phyloP scores from a whole-genome alignment of 1,139 yeast species.

The Yamadazyma friedrichii region DNA sequence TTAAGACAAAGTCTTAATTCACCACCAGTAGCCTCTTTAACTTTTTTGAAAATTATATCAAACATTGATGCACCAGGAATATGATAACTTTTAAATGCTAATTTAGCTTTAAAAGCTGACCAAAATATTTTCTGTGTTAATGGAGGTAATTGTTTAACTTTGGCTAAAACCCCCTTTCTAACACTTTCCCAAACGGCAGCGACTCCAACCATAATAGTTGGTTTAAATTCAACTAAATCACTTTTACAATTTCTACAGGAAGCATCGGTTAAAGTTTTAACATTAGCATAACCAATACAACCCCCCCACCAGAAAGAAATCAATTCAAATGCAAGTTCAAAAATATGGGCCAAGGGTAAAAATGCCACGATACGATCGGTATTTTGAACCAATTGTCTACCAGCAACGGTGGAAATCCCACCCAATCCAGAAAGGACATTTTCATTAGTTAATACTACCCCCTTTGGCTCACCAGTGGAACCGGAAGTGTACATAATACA shows the following conservation, averaged over 20 bases:
- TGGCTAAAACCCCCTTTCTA: conserved; percentile 84
- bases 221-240: conserved; percentile 83
- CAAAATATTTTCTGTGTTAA: conserved; percentile 81
- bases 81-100: conserved; percentile 55
- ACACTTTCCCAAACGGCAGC: conserved; percentile 99
- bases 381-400: conserved; percentile 47
- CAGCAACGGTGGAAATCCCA: conserved; percentile 72
- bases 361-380: conserved; percentile 79
- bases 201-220: conserved; percentile 96
- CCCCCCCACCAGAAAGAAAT: conserved; percentile 87
- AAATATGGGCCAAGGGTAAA: conserved; percentile 94
- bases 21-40: conserved; percentile 96
- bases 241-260: conserved; percentile 84
- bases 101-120: conserved; percentile 79
- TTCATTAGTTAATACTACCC: conserved; percentile 80
- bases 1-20: conserved; percentile 67
- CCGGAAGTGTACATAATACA: conserved; percentile 99
- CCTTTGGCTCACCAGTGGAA: conserved; percentile 96
- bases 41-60: conserved; percentile 76
- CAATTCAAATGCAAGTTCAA: conserved; percentile 88
- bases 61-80: conserved; percentile 71
- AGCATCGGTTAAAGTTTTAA: conserved; percentile 82
- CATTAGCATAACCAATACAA: conserved; percentile 84
- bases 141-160: conserved; percentile 66
- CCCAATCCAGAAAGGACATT: conserved; percentile 82